Evolutionary conservation across 306 rosid species (phyloP), one percentile per base, ranked within the genome.

Genomic region (Lupinus albus): DNA sequence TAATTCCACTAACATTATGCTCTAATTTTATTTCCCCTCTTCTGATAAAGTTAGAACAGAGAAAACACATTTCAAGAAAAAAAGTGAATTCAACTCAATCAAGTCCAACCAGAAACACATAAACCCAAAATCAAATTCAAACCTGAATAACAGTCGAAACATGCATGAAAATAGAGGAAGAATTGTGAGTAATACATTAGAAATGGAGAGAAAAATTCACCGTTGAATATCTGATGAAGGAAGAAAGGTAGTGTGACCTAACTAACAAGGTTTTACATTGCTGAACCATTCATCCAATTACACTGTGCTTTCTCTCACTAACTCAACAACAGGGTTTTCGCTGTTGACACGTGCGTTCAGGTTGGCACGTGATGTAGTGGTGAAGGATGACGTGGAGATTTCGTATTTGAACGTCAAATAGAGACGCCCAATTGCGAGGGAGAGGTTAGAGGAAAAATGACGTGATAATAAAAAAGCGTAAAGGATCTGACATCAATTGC

Each of bases 171-270:
- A 61, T 12, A 61, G 59, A 51, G 4, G 47, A 70, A 70, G 3
- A 14, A 13, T 36, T 21, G 4, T 1, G 16, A 67, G 18, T 12
- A 12, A 8, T 28, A 11, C 36, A 52, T 6, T 11, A 20, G 42
- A 76, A 60, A 74, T 74, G 58, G 33, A 42, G 45, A 65, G 46
- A 4, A n/a, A 39, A 41, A 75, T 38, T 64, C 8, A 64, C 81
- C 60, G 44, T 8, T 8, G 32, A 38, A 59, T 36, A 68, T 70
- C 74, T 42, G 36, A 55, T 48, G 44, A 25, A 55, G 30, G 30
- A 25, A 25, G 30, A 25, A 25, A 32, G 12, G 6, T 4, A 9
- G 58, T 18, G 47, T 44, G 47, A 61, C 8, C 21, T 20, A 49
- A 33, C 38, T 5, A 33, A 33, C 38, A 33, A 8, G 8, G 4